phyloP scores from a whole-genome alignment of 164 flowering plant genomes.

The Tinospora cordifolia region DNA sequence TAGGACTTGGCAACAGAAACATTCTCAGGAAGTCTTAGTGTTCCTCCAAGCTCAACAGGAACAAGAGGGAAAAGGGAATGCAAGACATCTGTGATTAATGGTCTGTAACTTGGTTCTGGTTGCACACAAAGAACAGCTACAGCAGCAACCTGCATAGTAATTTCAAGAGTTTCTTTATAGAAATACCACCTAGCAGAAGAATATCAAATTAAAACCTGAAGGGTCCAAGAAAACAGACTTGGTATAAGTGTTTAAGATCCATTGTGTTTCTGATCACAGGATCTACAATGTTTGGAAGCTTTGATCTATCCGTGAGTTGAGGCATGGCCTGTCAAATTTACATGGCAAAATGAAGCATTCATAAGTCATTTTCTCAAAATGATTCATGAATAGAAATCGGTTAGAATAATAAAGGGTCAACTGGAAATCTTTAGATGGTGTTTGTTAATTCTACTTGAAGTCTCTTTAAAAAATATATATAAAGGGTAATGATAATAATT shows the following conservation, averaged over 20 bases:
- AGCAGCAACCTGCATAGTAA: slow-evolving; percentile 61
- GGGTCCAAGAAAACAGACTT: slow-evolving; percentile 38
- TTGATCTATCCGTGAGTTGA: slow-evolving; percentile 86
- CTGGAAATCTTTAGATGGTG: background rate
- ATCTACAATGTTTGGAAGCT: slow-evolving; percentile 86
- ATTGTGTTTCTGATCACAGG: slow-evolving; percentile 70
- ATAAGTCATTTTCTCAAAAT: background rate
- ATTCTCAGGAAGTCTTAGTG: slow-evolving; percentile 39
- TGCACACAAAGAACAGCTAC: slow-evolving; percentile 82
- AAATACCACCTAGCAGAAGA: background rate
- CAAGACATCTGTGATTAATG: slow-evolving; percentile 69
- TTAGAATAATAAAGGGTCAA: background rate
- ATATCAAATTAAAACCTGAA: background rate
- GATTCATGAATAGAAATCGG: background rate
- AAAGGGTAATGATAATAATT: no score
- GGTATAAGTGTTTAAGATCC: slow-evolving; percentile 90
- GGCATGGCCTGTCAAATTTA: slow-evolving; percentile 81
- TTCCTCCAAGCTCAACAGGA: slow-evolving; percentile 69
- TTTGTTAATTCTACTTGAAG: no score
- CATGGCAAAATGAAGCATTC: background rate
- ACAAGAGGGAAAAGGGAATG: slow-evolving; percentile 78
- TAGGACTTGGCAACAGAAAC: slow-evolving; percentile 12
- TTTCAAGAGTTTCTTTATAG: background rate
- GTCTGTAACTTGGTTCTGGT: slow-evolving; percentile 80
- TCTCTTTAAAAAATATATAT: no score